phyloP scores from a whole-genome alignment of 176 grass and related monocot species.

The Paspalum notatum region DNA sequence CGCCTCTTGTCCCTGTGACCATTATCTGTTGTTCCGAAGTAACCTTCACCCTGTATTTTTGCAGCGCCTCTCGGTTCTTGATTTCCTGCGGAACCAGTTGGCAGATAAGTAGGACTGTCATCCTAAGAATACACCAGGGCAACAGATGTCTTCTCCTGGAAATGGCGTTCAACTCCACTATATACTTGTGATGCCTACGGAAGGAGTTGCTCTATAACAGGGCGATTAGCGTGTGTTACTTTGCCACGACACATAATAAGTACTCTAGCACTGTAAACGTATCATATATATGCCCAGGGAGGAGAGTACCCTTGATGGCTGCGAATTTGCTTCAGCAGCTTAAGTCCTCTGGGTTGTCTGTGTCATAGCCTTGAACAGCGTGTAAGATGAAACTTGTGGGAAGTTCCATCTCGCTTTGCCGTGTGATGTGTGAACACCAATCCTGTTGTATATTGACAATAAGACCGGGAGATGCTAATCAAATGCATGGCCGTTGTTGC shows the following conservation, averaged over 20 bases:
- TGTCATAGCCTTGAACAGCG: constrained; percentile 1
- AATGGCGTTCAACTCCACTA: constrained; percentile 1
- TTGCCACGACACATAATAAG: constrained; percentile 3
- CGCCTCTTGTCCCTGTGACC: background rate
- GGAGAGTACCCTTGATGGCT: constrained; percentile 14
- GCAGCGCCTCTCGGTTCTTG: constrained; percentile 72
- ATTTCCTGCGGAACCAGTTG: constrained; percentile 74
- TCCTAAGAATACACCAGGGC: background rate
- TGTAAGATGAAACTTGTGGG: constrained; percentile 28
- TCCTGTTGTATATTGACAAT: constrained; percentile 45
- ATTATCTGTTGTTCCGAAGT: background rate
- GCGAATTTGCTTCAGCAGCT: background rate
- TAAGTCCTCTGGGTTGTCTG: background rate
- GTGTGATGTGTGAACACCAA: constrained; percentile 21
- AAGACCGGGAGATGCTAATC: background rate
- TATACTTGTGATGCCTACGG: constrained; percentile 8
- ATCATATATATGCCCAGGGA: background rate
- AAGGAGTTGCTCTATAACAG: constrained; percentile 17
- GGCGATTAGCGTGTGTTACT: background rate
- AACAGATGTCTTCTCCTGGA: background rate
- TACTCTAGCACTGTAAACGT: constrained; percentile 15
- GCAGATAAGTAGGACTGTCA: constrained; percentile 45
- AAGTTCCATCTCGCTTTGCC: constrained; percentile 29
- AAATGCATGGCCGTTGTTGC: background rate
- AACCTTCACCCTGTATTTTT: constrained; percentile 12